A percentile compares a stretch with the other conserved stretches of the same genome.
Evolutionary conservation across 495 filamentous ascomycete genomes (phyloP).

Genomic region (Lepidopterella palustris): DNA sequence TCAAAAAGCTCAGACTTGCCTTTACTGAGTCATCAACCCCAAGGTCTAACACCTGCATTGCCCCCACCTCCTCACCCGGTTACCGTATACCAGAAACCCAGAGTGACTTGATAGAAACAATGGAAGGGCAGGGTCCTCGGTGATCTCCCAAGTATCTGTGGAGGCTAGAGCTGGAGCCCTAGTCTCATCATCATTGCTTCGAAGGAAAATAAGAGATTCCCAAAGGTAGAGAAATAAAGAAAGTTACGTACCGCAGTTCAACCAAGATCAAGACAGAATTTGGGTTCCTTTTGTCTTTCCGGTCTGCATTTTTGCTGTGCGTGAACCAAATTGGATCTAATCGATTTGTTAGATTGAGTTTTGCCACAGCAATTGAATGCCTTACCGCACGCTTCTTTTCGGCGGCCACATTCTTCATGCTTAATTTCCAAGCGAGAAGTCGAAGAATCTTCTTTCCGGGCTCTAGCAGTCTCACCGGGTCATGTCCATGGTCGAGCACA

Average conservation of each 20-base stretch:
- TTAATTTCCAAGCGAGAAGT: conserved; percentile 67
- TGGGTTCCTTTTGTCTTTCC: conserved; percentile 39
- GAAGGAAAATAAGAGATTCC: neutral
- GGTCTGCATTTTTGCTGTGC: conserved; percentile 41
- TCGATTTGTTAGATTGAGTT: conserved; percentile 1
- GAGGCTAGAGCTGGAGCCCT: conserved; percentile 1
- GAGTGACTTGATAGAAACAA: conserved; percentile 1
- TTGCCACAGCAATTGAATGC: neutral
- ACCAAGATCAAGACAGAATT: conserved; percentile 10
- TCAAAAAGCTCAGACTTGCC: conserved; percentile 25
- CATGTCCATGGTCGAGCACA: neutral
- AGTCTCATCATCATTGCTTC: conserved; percentile 14
- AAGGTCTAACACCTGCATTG: conserved; percentile 6
- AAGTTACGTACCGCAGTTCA: conserved; percentile 2
- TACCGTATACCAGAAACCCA: neutral
- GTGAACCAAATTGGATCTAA: conserved; percentile 39
- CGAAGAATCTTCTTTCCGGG: conserved; percentile 75
- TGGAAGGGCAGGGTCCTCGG: conserved; percentile 4
- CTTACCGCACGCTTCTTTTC: conserved; percentile 84
- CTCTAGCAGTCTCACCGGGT: conserved; percentile 46
- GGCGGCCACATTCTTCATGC: conserved; percentile 59
- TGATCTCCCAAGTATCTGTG: conserved; percentile 17
- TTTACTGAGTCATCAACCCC: conserved; percentile 17
- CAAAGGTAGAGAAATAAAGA: neutral
- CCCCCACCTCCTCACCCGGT: neutral